Evolutionary conservation across 257 asterid species (phyloP).

Genomic region (Solanum chmielewskii): DNA sequence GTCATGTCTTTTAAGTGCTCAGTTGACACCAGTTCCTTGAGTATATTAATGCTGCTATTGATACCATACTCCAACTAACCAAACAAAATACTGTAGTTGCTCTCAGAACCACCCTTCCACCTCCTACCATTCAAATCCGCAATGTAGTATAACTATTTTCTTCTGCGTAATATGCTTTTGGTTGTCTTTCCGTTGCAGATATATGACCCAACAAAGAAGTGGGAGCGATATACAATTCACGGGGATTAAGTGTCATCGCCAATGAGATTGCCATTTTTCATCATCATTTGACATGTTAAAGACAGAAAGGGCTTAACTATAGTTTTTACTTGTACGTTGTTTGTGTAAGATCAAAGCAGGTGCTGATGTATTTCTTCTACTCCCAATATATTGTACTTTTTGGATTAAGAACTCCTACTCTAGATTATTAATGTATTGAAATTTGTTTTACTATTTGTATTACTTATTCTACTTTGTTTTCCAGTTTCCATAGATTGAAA

Average conservation of each 20-base stretch:
- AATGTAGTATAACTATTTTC: not conserved
- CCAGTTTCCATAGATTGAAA: not conserved
- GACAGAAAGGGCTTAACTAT: not conserved
- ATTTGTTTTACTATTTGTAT: not conserved
- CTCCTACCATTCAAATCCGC: not conserved
- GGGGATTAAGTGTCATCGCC: conserved; percentile 44
- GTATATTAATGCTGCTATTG: not conserved
- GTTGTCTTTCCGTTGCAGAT: conserved; percentile 37
- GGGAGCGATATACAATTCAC: conserved; percentile 91
- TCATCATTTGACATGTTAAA: not conserved
- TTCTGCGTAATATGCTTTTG: not conserved
- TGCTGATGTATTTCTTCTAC: not conserved
- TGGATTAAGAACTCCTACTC: not conserved
- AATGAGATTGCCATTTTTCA: not conserved
- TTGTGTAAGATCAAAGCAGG: not conserved
- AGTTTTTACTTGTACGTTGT: not conserved
- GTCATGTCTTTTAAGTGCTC: not conserved
- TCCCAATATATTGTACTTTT: not conserved
- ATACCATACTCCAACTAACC: not conserved
- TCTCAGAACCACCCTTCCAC: not conserved
- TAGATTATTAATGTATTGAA: not conserved
- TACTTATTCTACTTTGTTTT: not conserved
- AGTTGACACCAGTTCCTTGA: not conserved
- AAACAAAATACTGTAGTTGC: not conserved
- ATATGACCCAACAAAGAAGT: conserved; percentile 86